Percentiles rank a stretch among this genome's conserved stretches.
Conservation (phyloP, 345 rosid genomes). For the Brassica cretica region DNA sequence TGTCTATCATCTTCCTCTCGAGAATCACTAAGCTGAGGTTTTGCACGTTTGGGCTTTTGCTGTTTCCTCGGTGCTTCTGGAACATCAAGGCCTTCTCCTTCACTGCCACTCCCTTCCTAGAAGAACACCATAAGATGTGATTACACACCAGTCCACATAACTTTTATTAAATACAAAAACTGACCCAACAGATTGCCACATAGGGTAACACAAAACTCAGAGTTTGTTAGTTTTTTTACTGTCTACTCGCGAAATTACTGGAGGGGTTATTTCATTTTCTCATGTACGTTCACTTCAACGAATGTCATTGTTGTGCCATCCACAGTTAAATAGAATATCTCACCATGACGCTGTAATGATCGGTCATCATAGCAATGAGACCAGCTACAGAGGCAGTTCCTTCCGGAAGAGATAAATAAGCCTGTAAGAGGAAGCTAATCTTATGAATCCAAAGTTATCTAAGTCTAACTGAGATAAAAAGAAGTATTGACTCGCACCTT, state of each 20-base stretch:
- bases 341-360: conserved; percentile 90
- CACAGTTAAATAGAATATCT: conserved; percentile 24
- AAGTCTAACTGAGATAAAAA: neutral
- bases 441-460: neutral
- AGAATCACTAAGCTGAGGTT: conserved; percentile 49
- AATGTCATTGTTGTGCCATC: neutral
- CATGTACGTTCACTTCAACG: conserved; percentile 16
- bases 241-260: neutral
- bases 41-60: conserved; percentile 65
- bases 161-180: conserved; percentile 11
- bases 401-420: conserved; percentile 91
- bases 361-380: conserved; percentile 97
- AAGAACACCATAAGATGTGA: conserved; percentile 29
- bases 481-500: conserved; percentile 45
- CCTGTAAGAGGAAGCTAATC: conserved; percentile 51
- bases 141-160: conserved; percentile 17
- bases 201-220: conserved; percentile 14
- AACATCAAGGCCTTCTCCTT: conserved; percentile 63
- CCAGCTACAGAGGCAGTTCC: conserved; percentile 95
- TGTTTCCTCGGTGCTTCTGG: conserved; percentile 46
- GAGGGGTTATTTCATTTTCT: conserved; percentile 11
- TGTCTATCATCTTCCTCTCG: conserved; percentile 52
- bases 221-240: neutral
- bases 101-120: conserved; percentile 86
- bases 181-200: conserved; percentile 14